Conservation (phyloP, 371 early-diverging fungal species). For the Mortierella sp. region DNA sequence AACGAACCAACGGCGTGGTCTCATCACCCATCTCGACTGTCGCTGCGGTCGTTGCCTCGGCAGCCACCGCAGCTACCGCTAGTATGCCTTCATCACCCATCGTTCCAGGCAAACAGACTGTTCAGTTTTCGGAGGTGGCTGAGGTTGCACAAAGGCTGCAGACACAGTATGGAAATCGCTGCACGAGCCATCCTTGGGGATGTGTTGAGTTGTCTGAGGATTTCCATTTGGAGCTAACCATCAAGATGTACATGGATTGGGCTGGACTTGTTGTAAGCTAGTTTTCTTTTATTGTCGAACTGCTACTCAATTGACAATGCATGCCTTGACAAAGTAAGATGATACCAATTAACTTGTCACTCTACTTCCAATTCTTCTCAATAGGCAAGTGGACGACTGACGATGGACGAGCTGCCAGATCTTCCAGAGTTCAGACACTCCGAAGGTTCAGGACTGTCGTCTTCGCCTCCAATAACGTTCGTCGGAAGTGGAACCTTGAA, state of each 20-base stretch:
- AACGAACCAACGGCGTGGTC: constrained; percentile 45
- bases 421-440: constrained; percentile 38
- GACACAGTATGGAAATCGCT: constrained; percentile 38
- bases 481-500: constrained; percentile 29
- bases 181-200: constrained; percentile 48
- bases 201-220: constrained; percentile 44
- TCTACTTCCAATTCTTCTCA: background rate
- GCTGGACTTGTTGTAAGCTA: constrained; percentile 50
- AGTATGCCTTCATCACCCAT: constrained; percentile 5
- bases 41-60: background rate
- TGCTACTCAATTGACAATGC: background rate
- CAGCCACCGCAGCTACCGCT: background rate
- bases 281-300: background rate
- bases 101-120: constrained; percentile 29
- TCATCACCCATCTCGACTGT: constrained; percentile 41
- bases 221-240: constrained; percentile 50
- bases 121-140: constrained; percentile 54
- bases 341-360: background rate
- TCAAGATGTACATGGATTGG: constrained; percentile 60
- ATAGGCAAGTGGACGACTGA: constrained; percentile 51
- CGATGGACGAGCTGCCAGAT: constrained; percentile 56
- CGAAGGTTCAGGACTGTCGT: background rate
- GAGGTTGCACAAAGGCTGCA: constrained; percentile 48
- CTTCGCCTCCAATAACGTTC: constrained; percentile 13
- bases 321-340: too few species aligned